A percentile compares a stretch with the other conserved stretches of the same genome.
Conservation (phyloP, 1,284 basidiomycete genomes). For the Sporisorium graminicola region DNA sequence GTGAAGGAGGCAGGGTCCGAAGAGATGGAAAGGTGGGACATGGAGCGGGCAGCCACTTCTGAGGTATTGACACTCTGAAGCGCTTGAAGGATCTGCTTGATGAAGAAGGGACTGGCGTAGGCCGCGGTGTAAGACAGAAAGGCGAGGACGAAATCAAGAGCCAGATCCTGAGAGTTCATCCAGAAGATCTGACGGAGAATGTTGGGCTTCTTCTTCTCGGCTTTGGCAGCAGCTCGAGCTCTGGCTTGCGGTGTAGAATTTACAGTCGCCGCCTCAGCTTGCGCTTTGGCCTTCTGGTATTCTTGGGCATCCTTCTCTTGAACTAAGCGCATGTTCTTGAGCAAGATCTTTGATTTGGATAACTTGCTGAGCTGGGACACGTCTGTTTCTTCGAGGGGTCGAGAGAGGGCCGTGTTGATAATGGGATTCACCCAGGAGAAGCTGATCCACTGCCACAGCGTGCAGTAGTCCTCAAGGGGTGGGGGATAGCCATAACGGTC, state of each 20-base stretch:
- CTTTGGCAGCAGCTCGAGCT: conserved; percentile 26
- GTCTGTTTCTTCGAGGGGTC: conserved; percentile 49
- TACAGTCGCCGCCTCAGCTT: conserved; percentile 7
- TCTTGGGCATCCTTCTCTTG: conserved; percentile 11
- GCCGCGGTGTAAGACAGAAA: conserved; percentile 48
- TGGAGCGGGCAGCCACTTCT: neutral
- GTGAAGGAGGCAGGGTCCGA: neutral
- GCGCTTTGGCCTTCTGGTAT: conserved; percentile 13
- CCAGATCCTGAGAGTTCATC: conserved; percentile 46
- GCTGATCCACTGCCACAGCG: conserved; percentile 81
- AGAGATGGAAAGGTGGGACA: neutral
- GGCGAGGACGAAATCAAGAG: conserved; percentile 41
- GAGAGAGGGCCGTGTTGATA: conserved; percentile 15
- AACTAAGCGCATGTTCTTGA: conserved; percentile 34
- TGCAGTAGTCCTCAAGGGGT: conserved; percentile 80
- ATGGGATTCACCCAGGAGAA: conserved; percentile 78
- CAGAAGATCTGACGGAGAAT: conserved; percentile 30
- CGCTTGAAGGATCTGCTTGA: conserved; percentile 48
- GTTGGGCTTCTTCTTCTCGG: conserved; percentile 31
- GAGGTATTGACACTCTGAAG: conserved; percentile 5
- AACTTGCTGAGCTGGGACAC: conserved; percentile 47
- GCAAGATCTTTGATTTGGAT: conserved; percentile 32
- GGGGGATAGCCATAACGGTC: conserved; percentile 60
- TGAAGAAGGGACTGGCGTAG: conserved; percentile 52
- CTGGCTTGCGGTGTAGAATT: neutral